Evolutionary conservation across 2,329 filamentous ascomycete species (phyloP).

Genomic region (Cercospora sojina): DNA sequence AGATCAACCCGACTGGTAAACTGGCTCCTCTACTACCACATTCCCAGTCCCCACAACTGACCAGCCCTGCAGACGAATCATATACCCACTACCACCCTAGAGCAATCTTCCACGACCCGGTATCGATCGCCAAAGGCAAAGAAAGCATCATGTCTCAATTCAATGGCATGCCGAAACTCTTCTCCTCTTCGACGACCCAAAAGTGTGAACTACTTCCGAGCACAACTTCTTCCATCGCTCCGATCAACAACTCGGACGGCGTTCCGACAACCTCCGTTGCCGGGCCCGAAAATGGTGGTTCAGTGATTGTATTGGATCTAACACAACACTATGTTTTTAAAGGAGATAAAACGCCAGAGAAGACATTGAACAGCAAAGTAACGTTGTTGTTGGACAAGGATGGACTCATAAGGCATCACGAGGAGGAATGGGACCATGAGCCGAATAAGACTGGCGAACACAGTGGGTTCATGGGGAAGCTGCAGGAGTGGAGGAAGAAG

Average conservation of each 20-base stretch:
- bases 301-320: slow-evolving; percentile 27
- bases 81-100: slow-evolving; percentile 30
- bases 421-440: slow-evolving; percentile 35
- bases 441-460: slow-evolving; percentile 30
- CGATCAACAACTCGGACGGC: neutral
- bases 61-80: slow-evolving; percentile 16
- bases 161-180: slow-evolving; percentile 35
- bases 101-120: slow-evolving; percentile 34
- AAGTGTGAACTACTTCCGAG: slow-evolving; percentile 23
- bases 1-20: slow-evolving; percentile 24
- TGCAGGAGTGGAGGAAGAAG: slow-evolving; percentile 34
- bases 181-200: slow-evolving; percentile 28
- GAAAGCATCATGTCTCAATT: slow-evolving; percentile 33
- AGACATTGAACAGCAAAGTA: slow-evolving; percentile 31
- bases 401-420: slow-evolving; percentile 31
- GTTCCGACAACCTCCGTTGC: neutral
- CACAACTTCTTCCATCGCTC: slow-evolving; percentile 6
- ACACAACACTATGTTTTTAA: slow-evolving; percentile 36
- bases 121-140: slow-evolving; percentile 31
- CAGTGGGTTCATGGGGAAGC: slow-evolving; percentile 32
- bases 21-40: neutral
- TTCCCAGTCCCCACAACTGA: neutral
- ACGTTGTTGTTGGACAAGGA: slow-evolving; percentile 29
- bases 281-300: slow-evolving; percentile 8
- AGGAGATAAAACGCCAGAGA: slow-evolving; percentile 31